Conservation (phyloP, 108 stramenopile genomes). For the Nitzschia palea region DNA sequence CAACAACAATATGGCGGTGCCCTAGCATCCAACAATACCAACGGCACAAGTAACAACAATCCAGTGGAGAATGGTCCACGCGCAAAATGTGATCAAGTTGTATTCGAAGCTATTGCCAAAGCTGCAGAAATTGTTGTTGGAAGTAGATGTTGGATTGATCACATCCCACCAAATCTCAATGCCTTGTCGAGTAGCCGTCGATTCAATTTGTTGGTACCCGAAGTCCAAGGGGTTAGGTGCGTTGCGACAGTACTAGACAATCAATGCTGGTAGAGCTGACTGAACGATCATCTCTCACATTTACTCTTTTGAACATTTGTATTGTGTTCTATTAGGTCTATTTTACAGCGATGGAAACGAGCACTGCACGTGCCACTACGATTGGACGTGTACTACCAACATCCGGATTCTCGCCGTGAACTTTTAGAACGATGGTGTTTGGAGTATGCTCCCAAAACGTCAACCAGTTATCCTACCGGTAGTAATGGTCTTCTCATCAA, state of each 20-base stretch:
- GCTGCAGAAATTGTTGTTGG: slow-evolving; percentile 80
- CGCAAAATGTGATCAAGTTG: slow-evolving; percentile 86
- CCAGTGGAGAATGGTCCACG: slow-evolving; percentile 44
- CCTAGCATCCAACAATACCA: neutral
- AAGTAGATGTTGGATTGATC: slow-evolving; percentile 51
- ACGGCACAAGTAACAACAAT: neutral
- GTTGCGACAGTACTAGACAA: neutral
- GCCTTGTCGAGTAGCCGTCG: slow-evolving; percentile 30
- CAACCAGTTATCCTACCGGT: slow-evolving; percentile 7
- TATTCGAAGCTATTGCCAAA: slow-evolving; percentile 86
- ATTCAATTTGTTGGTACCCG: slow-evolving; percentile 75
- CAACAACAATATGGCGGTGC: neutral
- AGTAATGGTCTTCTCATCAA: neutral
- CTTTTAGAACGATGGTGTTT: slow-evolving; percentile 85
- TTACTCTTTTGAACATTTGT: neutral
- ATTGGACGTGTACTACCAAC: slow-evolving; percentile 83
- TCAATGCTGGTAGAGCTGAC: neutral
- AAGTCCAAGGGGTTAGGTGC: slow-evolving; percentile 54
- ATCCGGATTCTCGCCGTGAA: slow-evolving; percentile 50
- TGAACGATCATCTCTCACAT: neutral
- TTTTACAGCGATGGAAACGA: slow-evolving; percentile 52
- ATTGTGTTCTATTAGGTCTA: slow-evolving; percentile 17
- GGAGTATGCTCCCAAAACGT: slow-evolving; percentile 52
- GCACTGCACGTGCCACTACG: slow-evolving; percentile 76
- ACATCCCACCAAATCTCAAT: neutral